These are phyloP conservation scores for Sarocladium strictum DNA, from an alignment of 2,329 filamentous ascomycete genomes.

Conservation along the genomic window DNA sequence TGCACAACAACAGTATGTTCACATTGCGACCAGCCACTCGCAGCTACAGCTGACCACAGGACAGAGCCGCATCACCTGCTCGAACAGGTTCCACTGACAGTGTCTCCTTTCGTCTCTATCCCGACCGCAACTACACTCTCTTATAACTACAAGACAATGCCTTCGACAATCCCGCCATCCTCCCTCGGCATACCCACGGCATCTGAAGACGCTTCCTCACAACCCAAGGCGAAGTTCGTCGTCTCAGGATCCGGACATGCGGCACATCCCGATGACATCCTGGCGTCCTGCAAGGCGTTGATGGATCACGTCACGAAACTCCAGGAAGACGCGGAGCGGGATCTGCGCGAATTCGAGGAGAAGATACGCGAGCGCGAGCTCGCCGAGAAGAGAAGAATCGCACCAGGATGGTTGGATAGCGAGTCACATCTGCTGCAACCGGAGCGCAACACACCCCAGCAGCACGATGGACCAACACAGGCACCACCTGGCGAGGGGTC, in stretches of 20 bases:
- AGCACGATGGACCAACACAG: constrained; percentile 15
- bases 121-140: constrained; percentile 86
- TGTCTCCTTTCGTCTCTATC: constrained; percentile 89
- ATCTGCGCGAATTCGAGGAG: constrained; percentile 66
- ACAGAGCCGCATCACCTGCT: constrained; percentile 78
- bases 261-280: constrained; percentile 81
- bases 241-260: constrained; percentile 72
- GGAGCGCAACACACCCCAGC: constrained; percentile 36
- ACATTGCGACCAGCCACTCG: not conserved
- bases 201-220: constrained; percentile 26
- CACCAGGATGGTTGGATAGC: constrained; percentile 76
- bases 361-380: constrained; percentile 59
- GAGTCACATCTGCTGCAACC: constrained; percentile 65
- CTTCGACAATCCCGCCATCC: constrained; percentile 68
- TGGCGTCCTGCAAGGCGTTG: constrained; percentile 73
- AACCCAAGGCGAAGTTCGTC: constrained; percentile 64
- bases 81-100: constrained; percentile 85
- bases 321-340: constrained; percentile 59
- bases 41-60: not conserved
- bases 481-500: constrained; percentile 23
- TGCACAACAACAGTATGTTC: constrained; percentile 18
- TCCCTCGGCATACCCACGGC: constrained; percentile 29
- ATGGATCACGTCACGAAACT: constrained; percentile 68
- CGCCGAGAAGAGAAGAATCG: constrained; percentile 72
- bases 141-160: constrained; percentile 89